A percentile compares a stretch with the other conserved stretches of the same genome.
phyloP scores from a whole-genome alignment of 2,329 filamentous ascomycete species.

The Diaporthe capsici region DNA sequence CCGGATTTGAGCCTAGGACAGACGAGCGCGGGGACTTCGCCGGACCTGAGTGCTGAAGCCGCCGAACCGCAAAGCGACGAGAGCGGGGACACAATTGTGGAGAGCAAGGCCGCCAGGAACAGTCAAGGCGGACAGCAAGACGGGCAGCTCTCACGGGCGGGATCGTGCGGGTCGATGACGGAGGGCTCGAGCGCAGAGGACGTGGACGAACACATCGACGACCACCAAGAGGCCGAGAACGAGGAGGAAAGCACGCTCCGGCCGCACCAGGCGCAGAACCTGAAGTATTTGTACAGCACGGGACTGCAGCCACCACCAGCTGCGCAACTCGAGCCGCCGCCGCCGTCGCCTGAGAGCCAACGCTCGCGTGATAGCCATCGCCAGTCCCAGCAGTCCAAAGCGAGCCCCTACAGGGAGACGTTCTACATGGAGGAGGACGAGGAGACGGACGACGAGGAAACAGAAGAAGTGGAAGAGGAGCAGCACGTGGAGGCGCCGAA shows the following conservation, averaged over 20 bases:
- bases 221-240: slow-evolving; percentile 25
- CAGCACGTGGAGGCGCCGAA: slow-evolving; percentile 22
- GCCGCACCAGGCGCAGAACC: slow-evolving; percentile 35
- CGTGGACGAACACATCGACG: slow-evolving; percentile 28
- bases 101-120: neutral
- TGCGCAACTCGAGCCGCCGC: slow-evolving; percentile 4
- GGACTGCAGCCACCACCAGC: slow-evolving; percentile 15
- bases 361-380: slow-evolving; percentile 4
- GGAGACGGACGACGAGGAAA: slow-evolving; percentile 37
- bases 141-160: slow-evolving; percentile 36
- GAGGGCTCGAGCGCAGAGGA: slow-evolving; percentile 32
- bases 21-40: slow-evolving; percentile 31
- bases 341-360: neutral
- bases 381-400: slow-evolving; percentile 19
- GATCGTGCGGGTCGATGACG: slow-evolving; percentile 31
- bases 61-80: slow-evolving; percentile 18
- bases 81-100: slow-evolving; percentile 2
- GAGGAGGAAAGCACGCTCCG: slow-evolving; percentile 39
- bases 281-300: slow-evolving; percentile 35
- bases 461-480: neutral
- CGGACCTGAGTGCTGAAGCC: slow-evolving; percentile 29
- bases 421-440: slow-evolving; percentile 42
- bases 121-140: slow-evolving; percentile 26
- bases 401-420: slow-evolving; percentile 39
- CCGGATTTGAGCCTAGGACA: slow-evolving; percentile 36